Evolutionary conservation across 2,329 filamentous ascomycete species (phyloP), one percentile per base, ranked within the genome.

Genomic region (Trichoderma sp.): DNA sequence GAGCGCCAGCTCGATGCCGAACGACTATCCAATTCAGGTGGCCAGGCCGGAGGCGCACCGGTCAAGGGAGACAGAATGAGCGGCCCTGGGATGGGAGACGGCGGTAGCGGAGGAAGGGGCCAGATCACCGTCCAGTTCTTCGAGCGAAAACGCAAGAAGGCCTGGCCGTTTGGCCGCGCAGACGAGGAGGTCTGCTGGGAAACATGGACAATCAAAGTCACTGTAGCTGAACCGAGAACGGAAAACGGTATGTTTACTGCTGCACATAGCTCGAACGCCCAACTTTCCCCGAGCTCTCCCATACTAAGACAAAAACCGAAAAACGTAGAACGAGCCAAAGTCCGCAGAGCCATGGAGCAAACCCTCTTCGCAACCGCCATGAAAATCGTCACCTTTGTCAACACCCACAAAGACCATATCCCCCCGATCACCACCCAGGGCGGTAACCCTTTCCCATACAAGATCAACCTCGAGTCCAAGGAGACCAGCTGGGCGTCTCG

Each of bases 171-270:
- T 21, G 93, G 95, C 86, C 90, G 84, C 80, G 93, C 91, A 29
- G 96, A 98, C 79, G 95, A 98, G 83, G 95, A 98, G 83, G 92
- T 98, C 21, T 97, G 95, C 83, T 99, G 97, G 97, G 97, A 98
- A 88, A 92, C 91, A 81, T 99, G 97, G 97, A 95, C 94, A 62
- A 86, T 99, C 79, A 94, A 97, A 84, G 94, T 98, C 68, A 97
- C 95, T n/a, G 91, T 98, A 74, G 94, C 95, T 11, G 95, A 95
- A 80, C 95, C 96, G 35, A 88, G 93, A 81, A 98, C 94, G 12
- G 96, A 98, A 81, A 94, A 91, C 78, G 95, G 95, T 97, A 86
- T 80, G 92, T 82, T 60, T 65, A 74, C 62, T 41, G 21, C 16
- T 53, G n/a, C 45, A 53, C 16, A 38, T 29, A 21, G n/a, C 8